phyloP scores from a whole-genome alignment of 495 filamentous ascomycete species.

The Xylaria longipes region DNA sequence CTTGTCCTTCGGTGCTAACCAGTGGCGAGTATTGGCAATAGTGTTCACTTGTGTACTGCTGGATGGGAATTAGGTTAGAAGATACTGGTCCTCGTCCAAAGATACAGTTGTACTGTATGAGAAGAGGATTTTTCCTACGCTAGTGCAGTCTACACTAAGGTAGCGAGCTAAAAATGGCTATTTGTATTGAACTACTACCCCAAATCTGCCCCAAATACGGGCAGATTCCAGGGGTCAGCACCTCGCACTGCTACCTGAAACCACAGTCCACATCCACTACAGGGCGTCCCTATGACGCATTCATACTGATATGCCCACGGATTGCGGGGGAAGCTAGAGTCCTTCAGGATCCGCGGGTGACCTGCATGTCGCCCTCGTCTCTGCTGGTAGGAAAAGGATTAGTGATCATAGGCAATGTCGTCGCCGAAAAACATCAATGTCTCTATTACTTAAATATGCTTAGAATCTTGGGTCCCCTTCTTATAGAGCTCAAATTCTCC shows the following conservation, averaged over 20 bases:
- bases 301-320: conserved; percentile 1
- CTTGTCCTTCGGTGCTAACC: not conserved
- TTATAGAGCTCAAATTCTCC: not conserved
- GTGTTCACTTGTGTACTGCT: not conserved
- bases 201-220: conserved; percentile 2
- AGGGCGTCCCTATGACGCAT: conserved; percentile 5
- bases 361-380: not conserved
- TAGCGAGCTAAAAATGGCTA: conserved; percentile 4
- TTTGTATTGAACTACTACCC: conserved; percentile 2
- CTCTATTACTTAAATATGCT: not conserved
- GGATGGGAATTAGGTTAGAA: not conserved
- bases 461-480: not conserved
- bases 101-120: not conserved
- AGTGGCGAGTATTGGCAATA: not conserved
- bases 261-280: not conserved
- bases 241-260: not conserved
- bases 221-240: conserved; percentile 9
- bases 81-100: not conserved
- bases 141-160: not conserved
- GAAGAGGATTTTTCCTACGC: conserved; percentile 8
- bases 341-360: not conserved
- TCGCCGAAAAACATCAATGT: not conserved
- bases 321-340: conserved; percentile 10
- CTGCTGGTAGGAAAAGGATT: not conserved
- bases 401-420: not conserved